These are phyloP conservation scores for Rhodomyrtus tomentosa DNA, from an alignment of 345 rosid species.

Conservation along the genomic window DNA sequence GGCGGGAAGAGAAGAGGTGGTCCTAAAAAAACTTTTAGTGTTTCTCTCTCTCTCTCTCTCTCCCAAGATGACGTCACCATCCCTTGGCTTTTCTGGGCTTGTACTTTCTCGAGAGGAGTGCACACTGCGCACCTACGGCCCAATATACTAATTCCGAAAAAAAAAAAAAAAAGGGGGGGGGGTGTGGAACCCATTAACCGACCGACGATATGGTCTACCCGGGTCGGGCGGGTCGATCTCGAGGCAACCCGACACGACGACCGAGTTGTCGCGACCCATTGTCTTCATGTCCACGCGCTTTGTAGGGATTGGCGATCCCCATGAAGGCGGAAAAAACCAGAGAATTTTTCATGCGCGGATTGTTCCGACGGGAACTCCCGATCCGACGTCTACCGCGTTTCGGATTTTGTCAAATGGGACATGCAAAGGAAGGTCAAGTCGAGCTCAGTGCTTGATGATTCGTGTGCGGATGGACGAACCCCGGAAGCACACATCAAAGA, in stretches of 20 bases:
- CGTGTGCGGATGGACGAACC: not conserved
- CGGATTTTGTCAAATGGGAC: too few species aligned
- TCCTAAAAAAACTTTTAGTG: not conserved
- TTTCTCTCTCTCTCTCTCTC: not conserved
- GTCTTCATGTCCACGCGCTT: not conserved
- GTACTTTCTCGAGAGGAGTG: not conserved
- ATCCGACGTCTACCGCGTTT: too few species aligned
- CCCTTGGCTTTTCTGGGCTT: not conserved
- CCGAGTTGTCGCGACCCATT: not conserved
- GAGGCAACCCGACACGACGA: not conserved
- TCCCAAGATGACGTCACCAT: not conserved
- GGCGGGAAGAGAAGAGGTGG: not conserved
- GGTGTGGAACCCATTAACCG: too few species aligned
- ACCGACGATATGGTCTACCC: not conserved
- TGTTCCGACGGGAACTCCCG: not conserved
- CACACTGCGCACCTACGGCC: not conserved
- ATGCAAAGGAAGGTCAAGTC: not conserved
- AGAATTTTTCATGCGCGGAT: rapidly evolving
- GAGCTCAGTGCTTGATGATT: not conserved
- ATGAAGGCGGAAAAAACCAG: not conserved
- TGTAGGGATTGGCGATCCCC: not conserved
- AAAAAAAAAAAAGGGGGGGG: too few species aligned
- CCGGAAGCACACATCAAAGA: not conserved
- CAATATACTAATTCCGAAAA: not conserved
- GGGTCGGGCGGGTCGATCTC: too few species aligned